A percentile compares a stretch with the other conserved stretches of the same genome.
phyloP scores from a whole-genome alignment of 2,329 filamentous ascomycete species.

The Ophiostoma quercus region DNA sequence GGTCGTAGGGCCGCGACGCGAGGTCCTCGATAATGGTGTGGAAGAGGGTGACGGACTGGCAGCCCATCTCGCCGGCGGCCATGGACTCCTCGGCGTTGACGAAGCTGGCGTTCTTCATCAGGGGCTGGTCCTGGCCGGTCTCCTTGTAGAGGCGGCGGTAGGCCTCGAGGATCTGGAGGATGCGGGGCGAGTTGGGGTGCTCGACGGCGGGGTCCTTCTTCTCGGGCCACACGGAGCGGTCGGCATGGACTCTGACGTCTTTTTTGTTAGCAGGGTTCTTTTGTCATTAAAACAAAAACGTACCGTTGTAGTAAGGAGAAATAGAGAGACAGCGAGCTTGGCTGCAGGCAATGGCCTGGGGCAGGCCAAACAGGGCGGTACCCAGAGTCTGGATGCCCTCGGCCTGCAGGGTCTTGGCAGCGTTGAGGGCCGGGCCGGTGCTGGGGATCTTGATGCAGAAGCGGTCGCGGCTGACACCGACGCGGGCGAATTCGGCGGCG shows the following conservation, averaged over 20 bases:
- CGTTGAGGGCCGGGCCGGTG: constrained; percentile 45
- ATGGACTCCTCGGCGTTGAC: constrained; percentile 42
- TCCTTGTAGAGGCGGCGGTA: constrained; percentile 43
- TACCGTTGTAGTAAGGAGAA: constrained; percentile 45
- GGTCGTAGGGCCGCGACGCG: constrained; percentile 30
- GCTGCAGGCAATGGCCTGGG: constrained; percentile 46
- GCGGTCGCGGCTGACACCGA: constrained; percentile 42
- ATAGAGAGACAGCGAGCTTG: constrained; percentile 46
- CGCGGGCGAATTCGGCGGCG: constrained; percentile 42
- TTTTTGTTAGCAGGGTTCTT: neutral
- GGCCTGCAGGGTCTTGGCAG: constrained; percentile 38
- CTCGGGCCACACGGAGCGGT: constrained; percentile 43
- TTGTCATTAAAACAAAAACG: neutral
- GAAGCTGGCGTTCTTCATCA: constrained; percentile 45
- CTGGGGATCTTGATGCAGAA: constrained; percentile 50
- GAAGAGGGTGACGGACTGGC: constrained; percentile 43
- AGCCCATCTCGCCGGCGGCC: constrained; percentile 44
- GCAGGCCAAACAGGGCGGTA: constrained; percentile 44
- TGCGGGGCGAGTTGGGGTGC: constrained; percentile 44
- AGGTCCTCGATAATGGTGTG: constrained; percentile 39
- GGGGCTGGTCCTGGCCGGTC: constrained; percentile 45
- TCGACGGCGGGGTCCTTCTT: constrained; percentile 43
- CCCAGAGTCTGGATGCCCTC: constrained; percentile 44
- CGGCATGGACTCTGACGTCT: constrained; percentile 41
- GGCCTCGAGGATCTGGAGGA: constrained; percentile 46